Percentiles rank a stretch among this genome's conserved stretches.
phyloP scores from a whole-genome alignment of 345 rosid species.

The Garcia nutans region DNA sequence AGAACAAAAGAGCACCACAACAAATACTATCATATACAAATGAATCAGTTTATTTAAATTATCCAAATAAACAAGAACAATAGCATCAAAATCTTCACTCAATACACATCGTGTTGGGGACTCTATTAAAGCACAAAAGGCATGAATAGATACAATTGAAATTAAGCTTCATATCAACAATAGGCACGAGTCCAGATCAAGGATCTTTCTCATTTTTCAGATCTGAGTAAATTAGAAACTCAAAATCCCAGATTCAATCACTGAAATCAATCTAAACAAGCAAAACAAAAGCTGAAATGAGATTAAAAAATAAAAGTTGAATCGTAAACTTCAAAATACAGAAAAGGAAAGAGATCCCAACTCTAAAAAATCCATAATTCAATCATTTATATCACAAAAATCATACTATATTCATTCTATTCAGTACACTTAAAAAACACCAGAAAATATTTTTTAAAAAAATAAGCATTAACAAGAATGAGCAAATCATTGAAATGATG shows the following conservation, averaged over 20 bases:
- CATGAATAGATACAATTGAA: neutral
- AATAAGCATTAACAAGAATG: neutral
- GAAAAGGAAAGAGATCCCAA: neutral
- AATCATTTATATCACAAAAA: neutral
- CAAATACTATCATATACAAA: neutral
- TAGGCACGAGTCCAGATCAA: neutral
- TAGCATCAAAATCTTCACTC: neutral
- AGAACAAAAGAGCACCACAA: neutral
- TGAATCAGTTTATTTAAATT: neutral
- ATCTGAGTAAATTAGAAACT: slow-evolving; percentile 1
- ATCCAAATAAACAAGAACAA: neutral
- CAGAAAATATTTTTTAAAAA: neutral
- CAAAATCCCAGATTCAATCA: slow-evolving; percentile 1
- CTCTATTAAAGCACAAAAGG: neutral
- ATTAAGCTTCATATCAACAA: neutral
- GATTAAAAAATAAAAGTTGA: neutral
- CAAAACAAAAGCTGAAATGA: neutral
- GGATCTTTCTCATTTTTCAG: slow-evolving; percentile 8
- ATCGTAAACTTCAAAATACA: neutral
- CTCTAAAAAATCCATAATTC: neutral
- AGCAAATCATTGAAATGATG: neutral
- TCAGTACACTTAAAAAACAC: neutral
- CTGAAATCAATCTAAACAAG: neutral
- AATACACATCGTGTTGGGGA: too few relatives aligned
- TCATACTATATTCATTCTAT: neutral